Evolutionary conservation across 73 alveolate species (phyloP).

Genomic region (Tetrahymena malaccensis): DNA sequence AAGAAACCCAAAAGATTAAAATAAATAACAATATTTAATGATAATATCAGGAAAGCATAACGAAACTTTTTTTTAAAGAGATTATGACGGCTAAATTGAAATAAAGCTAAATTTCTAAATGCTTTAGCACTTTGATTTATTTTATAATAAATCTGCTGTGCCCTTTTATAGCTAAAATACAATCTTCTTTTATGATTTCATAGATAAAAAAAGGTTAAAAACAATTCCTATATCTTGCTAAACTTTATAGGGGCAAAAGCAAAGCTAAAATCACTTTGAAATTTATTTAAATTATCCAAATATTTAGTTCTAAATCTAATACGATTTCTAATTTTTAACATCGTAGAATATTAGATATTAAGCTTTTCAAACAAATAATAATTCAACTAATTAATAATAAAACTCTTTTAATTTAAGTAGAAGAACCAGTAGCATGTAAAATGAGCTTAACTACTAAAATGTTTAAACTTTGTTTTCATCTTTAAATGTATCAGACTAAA

Average conservation of each 20-base stretch:
- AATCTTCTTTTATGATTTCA: background rate
- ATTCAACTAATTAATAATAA: background rate
- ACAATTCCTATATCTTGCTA: background rate
- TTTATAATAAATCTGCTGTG: background rate
- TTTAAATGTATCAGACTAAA: background rate
- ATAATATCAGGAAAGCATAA: background rate
- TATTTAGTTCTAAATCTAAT: background rate
- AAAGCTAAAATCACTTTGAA: background rate
- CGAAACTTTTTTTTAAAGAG: background rate
- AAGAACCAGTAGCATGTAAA: background rate
- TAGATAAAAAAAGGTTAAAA: background rate
- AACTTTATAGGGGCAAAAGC: background rate
- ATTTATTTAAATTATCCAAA: background rate
- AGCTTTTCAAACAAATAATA: background rate
- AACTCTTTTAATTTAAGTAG: background rate
- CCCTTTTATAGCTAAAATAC: background rate
- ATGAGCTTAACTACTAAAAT: background rate
- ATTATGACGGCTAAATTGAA: background rate
- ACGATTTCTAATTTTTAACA: background rate
- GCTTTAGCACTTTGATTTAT: background rate
- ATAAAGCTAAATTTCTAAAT: background rate
- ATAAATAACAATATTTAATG: background rate
- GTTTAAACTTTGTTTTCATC: background rate
- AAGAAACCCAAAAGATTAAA: background rate
- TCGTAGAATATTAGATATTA: background rate